These are phyloP conservation scores for Boletus mariae DNA, from an alignment of 1,284 basidiomycete genomes.

Conservation along the genomic window DNA sequence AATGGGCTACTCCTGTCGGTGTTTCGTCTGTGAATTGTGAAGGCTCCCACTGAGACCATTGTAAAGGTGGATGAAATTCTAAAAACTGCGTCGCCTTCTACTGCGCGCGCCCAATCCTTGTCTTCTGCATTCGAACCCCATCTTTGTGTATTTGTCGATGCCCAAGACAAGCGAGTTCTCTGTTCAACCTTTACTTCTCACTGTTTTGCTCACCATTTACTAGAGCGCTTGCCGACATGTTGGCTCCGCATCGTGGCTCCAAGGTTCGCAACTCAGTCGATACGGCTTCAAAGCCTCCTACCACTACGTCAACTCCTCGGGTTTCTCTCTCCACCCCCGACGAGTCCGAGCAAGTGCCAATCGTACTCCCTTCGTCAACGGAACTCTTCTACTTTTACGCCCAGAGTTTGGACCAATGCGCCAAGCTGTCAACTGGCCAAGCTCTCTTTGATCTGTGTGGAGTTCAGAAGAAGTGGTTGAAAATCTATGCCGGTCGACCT, in stretches of 20 bases:
- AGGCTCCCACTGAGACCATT: neutral
- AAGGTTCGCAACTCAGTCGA: conserved; percentile 71
- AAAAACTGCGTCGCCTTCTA: conserved; percentile 46
- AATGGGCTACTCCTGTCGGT: conserved; percentile 75
- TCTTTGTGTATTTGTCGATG: conserved; percentile 91
- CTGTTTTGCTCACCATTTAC: neutral
- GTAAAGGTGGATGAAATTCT: conserved; percentile 59
- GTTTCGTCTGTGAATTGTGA: neutral
- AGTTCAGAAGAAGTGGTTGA: conserved; percentile 91
- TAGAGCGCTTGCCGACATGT: conserved; percentile 78
- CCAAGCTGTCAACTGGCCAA: conserved; percentile 78
- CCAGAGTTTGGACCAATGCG: conserved; percentile 92
- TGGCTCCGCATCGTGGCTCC: conserved; percentile 68
- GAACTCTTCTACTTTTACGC: conserved; percentile 98
- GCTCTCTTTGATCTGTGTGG: conserved; percentile 76
- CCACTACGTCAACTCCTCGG: conserved; percentile 36
- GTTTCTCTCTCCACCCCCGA: conserved; percentile 41
- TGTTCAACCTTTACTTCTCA: neutral
- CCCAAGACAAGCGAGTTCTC: conserved; percentile 78
- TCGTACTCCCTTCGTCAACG: conserved; percentile 89
- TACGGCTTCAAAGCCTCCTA: conserved; percentile 24
- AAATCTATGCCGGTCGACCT: conserved; percentile 82
- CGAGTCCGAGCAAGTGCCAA: conserved; percentile 49
- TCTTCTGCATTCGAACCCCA: conserved; percentile 89
- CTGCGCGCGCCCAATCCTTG: conserved; percentile 57